Percentiles rank a stretch among this genome's conserved stretches.
Evolutionary conservation across 108 stramenopile species (phyloP).

Genomic region (Aurantiochytrium sp.): DNA sequence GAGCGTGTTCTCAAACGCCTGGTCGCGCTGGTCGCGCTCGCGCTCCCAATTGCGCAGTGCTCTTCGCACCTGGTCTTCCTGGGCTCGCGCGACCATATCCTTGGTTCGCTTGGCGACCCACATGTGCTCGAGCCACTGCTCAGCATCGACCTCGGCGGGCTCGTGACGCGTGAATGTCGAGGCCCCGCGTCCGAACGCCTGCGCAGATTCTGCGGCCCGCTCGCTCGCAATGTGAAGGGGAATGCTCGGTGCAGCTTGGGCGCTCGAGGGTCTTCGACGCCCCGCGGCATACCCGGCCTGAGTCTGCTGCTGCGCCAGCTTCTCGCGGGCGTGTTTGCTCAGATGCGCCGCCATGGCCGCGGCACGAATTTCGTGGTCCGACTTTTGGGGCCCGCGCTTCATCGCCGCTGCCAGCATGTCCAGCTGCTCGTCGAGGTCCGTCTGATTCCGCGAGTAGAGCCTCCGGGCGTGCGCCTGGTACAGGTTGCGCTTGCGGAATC

Average conservation of each 20-base stretch:
- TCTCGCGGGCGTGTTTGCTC: background rate
- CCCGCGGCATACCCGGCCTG: background rate
- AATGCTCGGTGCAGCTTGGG: background rate
- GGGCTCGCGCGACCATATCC: background rate
- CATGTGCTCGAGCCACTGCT: conserved; percentile 29
- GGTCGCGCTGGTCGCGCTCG: background rate
- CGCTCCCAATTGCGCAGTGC: background rate
- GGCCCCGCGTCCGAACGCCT: background rate
- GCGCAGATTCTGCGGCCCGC: background rate
- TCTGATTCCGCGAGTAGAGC: background rate
- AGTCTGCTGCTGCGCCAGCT: background rate
- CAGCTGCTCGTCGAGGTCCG: background rate
- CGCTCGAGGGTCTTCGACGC: background rate
- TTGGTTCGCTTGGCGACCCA: conserved; percentile 24
- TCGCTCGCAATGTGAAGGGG: background rate
- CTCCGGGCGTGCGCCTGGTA: background rate
- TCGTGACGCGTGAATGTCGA: background rate
- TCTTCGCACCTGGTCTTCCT: background rate
- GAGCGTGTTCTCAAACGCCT: conserved; percentile 6
- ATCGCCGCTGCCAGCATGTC: conserved; percentile 3
- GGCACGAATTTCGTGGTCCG: background rate
- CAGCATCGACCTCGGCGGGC: background rate
- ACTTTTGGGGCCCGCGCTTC: background rate
- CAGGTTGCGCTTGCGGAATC: background rate
- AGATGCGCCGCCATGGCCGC: background rate